Evolutionary conservation across 495 filamentous ascomycete species (phyloP).

Genomic region (Penicillium silybi): DNA sequence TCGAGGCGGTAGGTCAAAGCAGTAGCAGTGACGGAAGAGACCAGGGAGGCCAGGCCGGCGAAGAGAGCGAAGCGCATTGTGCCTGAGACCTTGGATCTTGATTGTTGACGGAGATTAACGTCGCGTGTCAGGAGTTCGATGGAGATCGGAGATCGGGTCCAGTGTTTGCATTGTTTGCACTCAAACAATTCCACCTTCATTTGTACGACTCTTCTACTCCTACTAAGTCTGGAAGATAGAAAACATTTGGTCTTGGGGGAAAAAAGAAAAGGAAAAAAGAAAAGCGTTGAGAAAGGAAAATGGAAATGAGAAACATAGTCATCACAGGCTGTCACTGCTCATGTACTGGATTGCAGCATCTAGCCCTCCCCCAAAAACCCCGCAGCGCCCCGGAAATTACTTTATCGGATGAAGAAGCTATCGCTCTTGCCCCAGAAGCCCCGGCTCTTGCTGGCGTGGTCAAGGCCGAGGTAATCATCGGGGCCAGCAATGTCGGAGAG

Average conservation of each 20-base stretch:
- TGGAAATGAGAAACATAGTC: slow-evolving; percentile 8
- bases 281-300: slow-evolving; percentile 3
- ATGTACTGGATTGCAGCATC: slow-evolving; percentile 25
- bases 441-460: slow-evolving; percentile 75
- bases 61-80: slow-evolving; percentile 42
- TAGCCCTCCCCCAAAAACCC: slow-evolving; percentile 18
- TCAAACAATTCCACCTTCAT: slow-evolving; percentile 13
- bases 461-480: slow-evolving; percentile 83
- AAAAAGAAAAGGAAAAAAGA: slow-evolving; percentile 2
- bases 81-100: slow-evolving; percentile 4
- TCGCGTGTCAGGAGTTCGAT: slow-evolving; percentile 30
- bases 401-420: slow-evolving; percentile 63
- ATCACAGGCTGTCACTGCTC: slow-evolving; percentile 21
- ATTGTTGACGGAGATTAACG: slow-evolving; percentile 5
- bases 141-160: slow-evolving; percentile 16
- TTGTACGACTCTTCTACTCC: slow-evolving; percentile 20
- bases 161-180: slow-evolving; percentile 42
- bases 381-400: slow-evolving; percentile 17
- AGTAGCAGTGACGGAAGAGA: slow-evolving; percentile 63
- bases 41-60: slow-evolving; percentile 59
- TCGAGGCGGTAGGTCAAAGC: slow-evolving; percentile 91
- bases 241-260: neutral
- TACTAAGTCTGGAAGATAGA: slow-evolving; percentile 6
- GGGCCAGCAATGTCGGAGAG: slow-evolving; percentile 67
- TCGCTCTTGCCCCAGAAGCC: slow-evolving; percentile 58